A percentile compares a stretch with the other conserved stretches of the same genome.
phyloP scores from a whole-genome alignment of 345 rosid species.

The Eucalyptus grandis region DNA sequence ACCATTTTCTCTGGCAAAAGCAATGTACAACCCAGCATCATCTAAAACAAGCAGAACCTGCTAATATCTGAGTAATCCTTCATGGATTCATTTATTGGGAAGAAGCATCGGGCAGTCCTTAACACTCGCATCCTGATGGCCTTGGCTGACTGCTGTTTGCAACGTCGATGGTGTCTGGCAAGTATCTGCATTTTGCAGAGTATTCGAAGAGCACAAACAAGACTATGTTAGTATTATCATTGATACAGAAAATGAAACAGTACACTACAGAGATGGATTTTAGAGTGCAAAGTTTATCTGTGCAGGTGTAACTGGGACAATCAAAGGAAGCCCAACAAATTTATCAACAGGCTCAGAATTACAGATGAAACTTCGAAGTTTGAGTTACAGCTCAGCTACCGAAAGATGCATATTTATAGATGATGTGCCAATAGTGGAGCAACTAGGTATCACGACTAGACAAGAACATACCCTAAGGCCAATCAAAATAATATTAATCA shows the following conservation, averaged over 20 bases:
- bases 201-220: background rate
- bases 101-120: background rate
- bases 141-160: conserved; percentile 44
- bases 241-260: background rate
- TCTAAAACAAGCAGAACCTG: background rate
- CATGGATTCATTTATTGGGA: background rate
- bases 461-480: background rate
- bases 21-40: background rate
- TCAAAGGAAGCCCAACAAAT: background rate
- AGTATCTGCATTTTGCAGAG: conserved; percentile 20
- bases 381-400: background rate
- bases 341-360: background rate
- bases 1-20: background rate
- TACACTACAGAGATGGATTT: background rate
- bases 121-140: conserved; percentile 33
- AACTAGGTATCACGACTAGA: background rate
- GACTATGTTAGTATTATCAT: background rate
- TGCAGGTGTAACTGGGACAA: background rate
- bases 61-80: background rate
- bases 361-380: background rate
- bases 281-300: background rate
- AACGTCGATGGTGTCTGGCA: conserved; percentile 79
- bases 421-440: background rate
- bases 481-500: background rate
- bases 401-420: background rate